A percentile compares a stretch with the other conserved stretches of the same genome.
Evolutionary conservation across 2,329 filamentous ascomycete genomes (phyloP).

Genomic region (Cryphonectria nitschkei): DNA sequence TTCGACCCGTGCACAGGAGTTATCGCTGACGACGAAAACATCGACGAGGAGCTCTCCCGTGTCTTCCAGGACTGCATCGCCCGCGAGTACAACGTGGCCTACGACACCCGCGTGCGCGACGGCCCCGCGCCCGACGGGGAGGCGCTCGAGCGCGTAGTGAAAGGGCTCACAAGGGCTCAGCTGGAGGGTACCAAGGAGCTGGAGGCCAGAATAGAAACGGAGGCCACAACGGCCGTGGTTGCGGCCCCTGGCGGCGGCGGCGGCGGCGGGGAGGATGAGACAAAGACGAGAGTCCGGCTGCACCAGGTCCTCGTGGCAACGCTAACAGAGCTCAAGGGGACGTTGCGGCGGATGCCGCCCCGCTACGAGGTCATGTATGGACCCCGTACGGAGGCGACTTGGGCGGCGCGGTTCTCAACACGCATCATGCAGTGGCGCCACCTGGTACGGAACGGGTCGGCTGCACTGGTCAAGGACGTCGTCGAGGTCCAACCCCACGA

Average conservation of each 20-base stretch:
- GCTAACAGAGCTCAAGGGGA: constrained; percentile 23
- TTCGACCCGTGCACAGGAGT: constrained; percentile 27
- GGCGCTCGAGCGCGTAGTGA: constrained; percentile 27
- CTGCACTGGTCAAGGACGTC: constrained; percentile 15
- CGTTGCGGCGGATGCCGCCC: constrained; percentile 13
- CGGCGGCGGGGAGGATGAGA: not conserved
- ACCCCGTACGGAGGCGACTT: constrained; percentile 24
- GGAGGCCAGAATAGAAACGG: not conserved
- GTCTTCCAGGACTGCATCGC: constrained; percentile 27
- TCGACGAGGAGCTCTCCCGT: constrained; percentile 27
- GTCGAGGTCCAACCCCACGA: constrained; percentile 23
- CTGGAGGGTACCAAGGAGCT: constrained; percentile 5
- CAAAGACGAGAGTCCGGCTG: constrained; percentile 13
- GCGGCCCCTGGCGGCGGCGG: not conserved
- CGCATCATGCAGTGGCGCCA: constrained; percentile 28
- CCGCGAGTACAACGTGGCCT: constrained; percentile 27
- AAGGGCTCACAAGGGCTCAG: constrained; percentile 25
- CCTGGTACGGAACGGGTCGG: constrained; percentile 20
- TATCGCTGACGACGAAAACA: constrained; percentile 11
- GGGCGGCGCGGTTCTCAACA: constrained; percentile 27
- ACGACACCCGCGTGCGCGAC: constrained; percentile 15
- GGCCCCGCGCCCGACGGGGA: constrained; percentile 26
- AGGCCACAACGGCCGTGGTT: not conserved
- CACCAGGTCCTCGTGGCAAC: constrained; percentile 21
- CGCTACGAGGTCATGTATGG: constrained; percentile 26